Base-by-base conservation (phyloP, 352 stramenopile genomes). In the Halophytophthora polymorphica region DNA sequence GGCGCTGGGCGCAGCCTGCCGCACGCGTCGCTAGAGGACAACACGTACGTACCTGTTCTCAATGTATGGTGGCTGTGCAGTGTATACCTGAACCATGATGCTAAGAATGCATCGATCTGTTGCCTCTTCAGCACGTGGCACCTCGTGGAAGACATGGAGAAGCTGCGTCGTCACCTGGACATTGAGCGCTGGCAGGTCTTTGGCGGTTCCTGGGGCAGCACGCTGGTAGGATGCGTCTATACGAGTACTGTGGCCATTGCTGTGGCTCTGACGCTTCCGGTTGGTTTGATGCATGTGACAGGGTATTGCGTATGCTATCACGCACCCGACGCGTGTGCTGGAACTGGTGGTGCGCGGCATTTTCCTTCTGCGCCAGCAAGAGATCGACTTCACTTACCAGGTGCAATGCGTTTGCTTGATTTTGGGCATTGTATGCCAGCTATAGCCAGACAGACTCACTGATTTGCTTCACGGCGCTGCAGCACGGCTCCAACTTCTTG, bases 331-430 rank as follows among this genome's bases (percentile, higher is more conserved):
- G 10, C 63, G 61, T 7, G 81, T 98, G 34, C 73, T 68, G 15
- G 76, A 90, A 46, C 73, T 98, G 44, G 79, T 98, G 21, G 66
- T 98, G 31, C 75, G 93, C 12, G 95, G 93, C 18, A 91, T 98
- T 28, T 98, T 97, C 64, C 67, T 95, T 11, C 73, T 98, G 36
- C 86, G 90, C 44, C 71, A 88, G 39, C 66, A 84, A 22, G 93
- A 98, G 63, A 90, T 98, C 44, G 78, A 97, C 61, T 98, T 96
- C 67, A 86, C 98, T 56, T 98, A 98, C 57, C 79, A 96, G 61
- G 73, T 76, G 33, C n/a, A 28, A n/a, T 36, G 17, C 12, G n/a
- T n/a, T 25, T 54, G 28, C 12, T 18, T 19, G 3, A 6, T 39
- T 8, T 14, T 40, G n/a, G 5, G 17, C 12, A 13, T 17, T 10